These are phyloP conservation scores for Castanea crenata DNA, from an alignment of 306 rosid species.

Conservation along the genomic window DNA sequence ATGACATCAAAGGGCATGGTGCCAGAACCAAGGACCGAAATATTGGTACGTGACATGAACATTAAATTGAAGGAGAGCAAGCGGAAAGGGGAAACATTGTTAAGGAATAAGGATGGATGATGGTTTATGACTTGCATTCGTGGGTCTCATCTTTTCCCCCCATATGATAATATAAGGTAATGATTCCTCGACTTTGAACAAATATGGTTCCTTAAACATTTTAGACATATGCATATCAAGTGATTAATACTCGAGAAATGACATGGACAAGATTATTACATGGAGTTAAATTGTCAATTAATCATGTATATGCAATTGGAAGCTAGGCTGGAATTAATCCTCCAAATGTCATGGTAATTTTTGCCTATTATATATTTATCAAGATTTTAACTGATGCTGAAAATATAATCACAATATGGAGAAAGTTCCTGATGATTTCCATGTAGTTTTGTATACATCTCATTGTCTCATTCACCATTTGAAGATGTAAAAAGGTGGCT, in stretches of 20 bases:
- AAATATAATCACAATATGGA: no score
- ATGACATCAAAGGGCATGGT: slow-evolving; percentile 29
- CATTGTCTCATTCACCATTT: no score
- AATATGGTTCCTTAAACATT: neutral
- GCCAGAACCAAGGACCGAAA: no score
- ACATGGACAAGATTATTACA: neutral
- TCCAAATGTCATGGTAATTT: no score
- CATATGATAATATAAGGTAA: neutral
- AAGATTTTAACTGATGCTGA: neutral
- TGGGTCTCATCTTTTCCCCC: no score
- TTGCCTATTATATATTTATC: no score
- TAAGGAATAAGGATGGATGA: no score
- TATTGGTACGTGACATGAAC: no score
- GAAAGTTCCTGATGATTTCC: no score
- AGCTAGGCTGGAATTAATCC: neutral
- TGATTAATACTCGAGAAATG: neutral
- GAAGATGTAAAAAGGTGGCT: no score
- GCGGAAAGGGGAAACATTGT: slow-evolving; percentile 2
- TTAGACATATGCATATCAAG: neutral
- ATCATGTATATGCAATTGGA: neutral
- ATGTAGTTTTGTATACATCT: no score
- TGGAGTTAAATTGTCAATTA: neutral
- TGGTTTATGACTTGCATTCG: no score
- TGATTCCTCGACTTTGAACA: slow-evolving; percentile 3
- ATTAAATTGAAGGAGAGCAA: slow-evolving; percentile 10